Evolutionary conservation across 495 filamentous ascomycete genomes (phyloP).

Genomic region (Penicillium turbatum): DNA sequence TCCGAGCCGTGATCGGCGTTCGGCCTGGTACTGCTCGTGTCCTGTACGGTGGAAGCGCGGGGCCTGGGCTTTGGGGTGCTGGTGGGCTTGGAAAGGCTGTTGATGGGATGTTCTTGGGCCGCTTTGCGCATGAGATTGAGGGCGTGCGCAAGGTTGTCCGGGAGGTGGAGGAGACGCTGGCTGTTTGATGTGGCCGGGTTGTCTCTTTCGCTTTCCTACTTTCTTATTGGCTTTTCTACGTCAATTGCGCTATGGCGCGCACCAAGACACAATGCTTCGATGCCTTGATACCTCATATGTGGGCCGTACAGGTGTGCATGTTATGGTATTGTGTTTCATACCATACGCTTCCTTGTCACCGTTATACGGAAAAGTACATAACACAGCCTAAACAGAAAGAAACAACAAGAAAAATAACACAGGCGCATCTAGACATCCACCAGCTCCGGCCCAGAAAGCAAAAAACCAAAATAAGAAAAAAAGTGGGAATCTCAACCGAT

Average conservation of each 20-base stretch:
- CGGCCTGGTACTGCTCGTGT: conserved; percentile 55
- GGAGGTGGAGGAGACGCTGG: conserved; percentile 56
- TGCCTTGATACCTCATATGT: background rate
- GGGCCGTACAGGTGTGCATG: background rate
- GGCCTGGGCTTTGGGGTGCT: conserved; percentile 64
- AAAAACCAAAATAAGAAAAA: background rate
- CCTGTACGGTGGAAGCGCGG: conserved; percentile 77
- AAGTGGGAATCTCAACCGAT: conserved; percentile 5
- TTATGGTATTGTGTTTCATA: conserved; percentile 17
- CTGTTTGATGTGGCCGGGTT: background rate
- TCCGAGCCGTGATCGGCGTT: conserved; percentile 45
- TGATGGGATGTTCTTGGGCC: conserved; percentile 77
- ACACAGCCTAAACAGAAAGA: conserved; percentile 6
- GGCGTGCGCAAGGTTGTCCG: conserved; percentile 62
- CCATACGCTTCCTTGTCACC: conserved; percentile 21
- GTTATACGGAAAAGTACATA: conserved; percentile 21
- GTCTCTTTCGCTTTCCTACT: too few species aligned
- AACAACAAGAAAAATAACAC: background rate
- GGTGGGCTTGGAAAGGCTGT: conserved; percentile 58
- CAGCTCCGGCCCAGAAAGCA: background rate
- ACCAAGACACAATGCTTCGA: background rate
- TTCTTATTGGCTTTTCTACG: background rate
- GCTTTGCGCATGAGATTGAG: conserved; percentile 73
- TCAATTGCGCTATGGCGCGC: background rate
- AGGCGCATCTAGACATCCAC: conserved; percentile 3